A percentile compares a stretch with the other conserved stretches of the same genome.
These are phyloP conservation scores for Tetradesmus lagerheimii DNA, from an alignment of 139 green algal species.

Conservation along the genomic window DNA sequence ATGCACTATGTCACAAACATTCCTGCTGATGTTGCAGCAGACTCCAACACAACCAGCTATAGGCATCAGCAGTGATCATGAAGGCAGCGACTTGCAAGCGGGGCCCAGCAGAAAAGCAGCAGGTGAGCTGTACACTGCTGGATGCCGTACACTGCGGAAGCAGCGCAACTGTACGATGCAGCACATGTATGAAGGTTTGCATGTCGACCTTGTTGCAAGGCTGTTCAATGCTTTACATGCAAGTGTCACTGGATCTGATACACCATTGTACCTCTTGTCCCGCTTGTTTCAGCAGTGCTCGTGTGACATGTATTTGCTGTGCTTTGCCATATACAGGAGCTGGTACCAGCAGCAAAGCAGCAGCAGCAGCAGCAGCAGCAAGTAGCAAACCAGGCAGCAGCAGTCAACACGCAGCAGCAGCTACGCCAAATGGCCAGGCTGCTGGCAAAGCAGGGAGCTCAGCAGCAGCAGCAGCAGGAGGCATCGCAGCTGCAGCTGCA, in stretches of 20 bases:
- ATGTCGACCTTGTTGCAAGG: background rate
- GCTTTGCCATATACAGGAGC: background rate
- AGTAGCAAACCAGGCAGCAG: too few species aligned
- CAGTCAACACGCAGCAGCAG: constrained; percentile 25
- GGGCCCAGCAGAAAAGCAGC: background rate
- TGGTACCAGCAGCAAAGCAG: constrained; percentile 17
- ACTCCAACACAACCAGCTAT: background rate
- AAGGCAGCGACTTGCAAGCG: background rate
- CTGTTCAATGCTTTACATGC: too few species aligned
- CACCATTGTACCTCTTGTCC: too few species aligned
- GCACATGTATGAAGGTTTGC: background rate
- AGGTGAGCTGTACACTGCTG: background rate
- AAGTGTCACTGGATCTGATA: too few species aligned
- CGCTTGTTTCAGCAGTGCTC: background rate
- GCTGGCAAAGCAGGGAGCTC: background rate
- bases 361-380: constrained; percentile 21
- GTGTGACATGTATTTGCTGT: background rate
- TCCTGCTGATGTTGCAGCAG: background rate
- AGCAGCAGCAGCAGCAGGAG: constrained; percentile 10
- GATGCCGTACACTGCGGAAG: background rate
- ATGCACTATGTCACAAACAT: background rate
- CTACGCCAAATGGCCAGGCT: background rate
- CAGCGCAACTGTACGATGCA: too few species aligned
- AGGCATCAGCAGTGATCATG: background rate
- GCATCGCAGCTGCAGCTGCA: background rate